Conservation (phyloP, 495 filamentous ascomycete species). For the Bombardia bombarda region DNA sequence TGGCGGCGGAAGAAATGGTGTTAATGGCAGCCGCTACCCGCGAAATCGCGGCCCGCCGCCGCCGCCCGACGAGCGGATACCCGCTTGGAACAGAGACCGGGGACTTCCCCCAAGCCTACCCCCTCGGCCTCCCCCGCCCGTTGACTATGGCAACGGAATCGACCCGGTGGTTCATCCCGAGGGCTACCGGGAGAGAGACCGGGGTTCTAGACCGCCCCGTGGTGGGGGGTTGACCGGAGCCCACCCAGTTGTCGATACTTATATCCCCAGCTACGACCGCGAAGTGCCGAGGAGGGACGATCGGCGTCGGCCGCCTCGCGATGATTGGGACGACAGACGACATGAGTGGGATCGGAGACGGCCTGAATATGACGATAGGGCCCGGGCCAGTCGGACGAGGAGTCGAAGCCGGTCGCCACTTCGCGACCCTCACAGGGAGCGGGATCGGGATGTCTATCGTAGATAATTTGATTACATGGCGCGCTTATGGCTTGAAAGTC, state of each 20-base stretch:
- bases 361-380: constrained; percentile 40
- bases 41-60: constrained; percentile 22
- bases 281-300: constrained; percentile 41
- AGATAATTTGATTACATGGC: too few relatives aligned
- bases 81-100: constrained; percentile 42
- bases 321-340: constrained; percentile 21
- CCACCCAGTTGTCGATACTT: constrained; percentile 47
- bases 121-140: constrained; percentile 34
- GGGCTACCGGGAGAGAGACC: constrained; percentile 28
- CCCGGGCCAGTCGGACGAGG: constrained; percentile 35
- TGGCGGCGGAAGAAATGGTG: constrained; percentile 30
- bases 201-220: constrained; percentile 19
- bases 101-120: constrained; percentile 37
- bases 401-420: constrained; percentile 43
- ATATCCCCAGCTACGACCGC: constrained; percentile 49
- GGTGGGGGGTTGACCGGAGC: constrained; percentile 21
- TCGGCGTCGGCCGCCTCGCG: constrained; percentile 26
- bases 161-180: constrained; percentile 25
- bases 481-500: too few relatives aligned
- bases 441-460: constrained; percentile 36
- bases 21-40: constrained; percentile 30
- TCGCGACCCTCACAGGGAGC: constrained; percentile 28
- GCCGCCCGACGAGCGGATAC: constrained; percentile 37
- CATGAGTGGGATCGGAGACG: constrained; percentile 12
- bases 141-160: constrained; percentile 25